A percentile compares a stretch with the other conserved stretches of the same genome.
Conservation (phyloP, 495 filamentous ascomycete genomes). For the Penicillium pancosmium region DNA sequence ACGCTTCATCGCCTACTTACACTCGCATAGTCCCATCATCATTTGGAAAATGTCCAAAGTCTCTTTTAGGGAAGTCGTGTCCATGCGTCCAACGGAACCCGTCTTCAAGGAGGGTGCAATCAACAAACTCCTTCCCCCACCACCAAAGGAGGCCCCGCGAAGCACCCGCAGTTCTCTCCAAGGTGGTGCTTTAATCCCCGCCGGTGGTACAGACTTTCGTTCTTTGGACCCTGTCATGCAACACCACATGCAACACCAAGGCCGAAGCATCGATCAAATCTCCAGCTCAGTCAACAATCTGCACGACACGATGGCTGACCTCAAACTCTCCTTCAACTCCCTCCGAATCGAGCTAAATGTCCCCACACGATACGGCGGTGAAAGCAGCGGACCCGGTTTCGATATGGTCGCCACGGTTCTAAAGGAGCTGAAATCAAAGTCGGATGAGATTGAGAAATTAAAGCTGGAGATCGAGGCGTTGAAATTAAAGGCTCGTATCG, state of each 20-base stretch:
- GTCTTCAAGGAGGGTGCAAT: conserved; percentile 41
- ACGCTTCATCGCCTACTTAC: conserved; percentile 12
- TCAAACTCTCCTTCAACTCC: conserved; percentile 47
- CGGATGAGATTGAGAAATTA: conserved; percentile 49
- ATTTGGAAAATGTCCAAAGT: conserved; percentile 52
- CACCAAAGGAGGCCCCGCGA: conserved; percentile 27
- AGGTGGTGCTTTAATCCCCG: conserved; percentile 35
- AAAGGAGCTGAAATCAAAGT: conserved; percentile 48
- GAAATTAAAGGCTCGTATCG: conserved; percentile 44
- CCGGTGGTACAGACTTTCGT: conserved; percentile 23
- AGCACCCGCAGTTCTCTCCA: conserved; percentile 24
- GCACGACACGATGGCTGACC: conserved; percentile 49
- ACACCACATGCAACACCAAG: conserved; percentile 47
- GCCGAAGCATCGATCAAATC: conserved; percentile 46
- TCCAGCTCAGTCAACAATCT: conserved; percentile 48
- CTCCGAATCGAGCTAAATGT: conserved; percentile 48
- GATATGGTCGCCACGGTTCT: conserved; percentile 50
- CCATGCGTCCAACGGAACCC: conserved; percentile 48
- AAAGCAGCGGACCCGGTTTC: conserved; percentile 28
- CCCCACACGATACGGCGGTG: conserved; percentile 25
- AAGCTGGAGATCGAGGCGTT: conserved; percentile 50
- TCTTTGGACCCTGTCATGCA: conserved; percentile 30
- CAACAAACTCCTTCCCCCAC: conserved; percentile 32
- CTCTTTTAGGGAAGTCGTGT: conserved; percentile 49
- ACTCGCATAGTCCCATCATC: conserved; percentile 37